Base-by-base conservation (phyloP, 768 basidiomycete species). In the Porpolomopsis calyptriformis region DNA sequence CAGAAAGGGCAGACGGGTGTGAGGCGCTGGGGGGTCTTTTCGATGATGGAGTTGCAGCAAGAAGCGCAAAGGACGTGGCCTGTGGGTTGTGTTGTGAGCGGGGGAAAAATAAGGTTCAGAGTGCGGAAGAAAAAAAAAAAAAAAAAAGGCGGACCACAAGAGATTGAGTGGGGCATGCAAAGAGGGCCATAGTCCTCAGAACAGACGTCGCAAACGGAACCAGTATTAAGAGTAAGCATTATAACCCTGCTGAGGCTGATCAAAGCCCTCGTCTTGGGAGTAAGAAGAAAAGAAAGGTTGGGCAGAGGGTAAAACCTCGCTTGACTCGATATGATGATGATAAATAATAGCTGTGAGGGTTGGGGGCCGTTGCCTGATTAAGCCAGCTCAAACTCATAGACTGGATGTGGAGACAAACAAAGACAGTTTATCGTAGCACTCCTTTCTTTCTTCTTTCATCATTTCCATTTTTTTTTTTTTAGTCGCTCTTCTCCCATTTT, bases 191-290 rank as follows among this genome's bases (percentile, higher is more conserved):
- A 88, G 71, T 87, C 84, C 67, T 87, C 85, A 58, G 85, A 85
- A 72, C 85, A 88, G 60, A 88, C 85, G 73, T 88, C 85, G 80
- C 85, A 88, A 63, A 80, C 73, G 63, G 82, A 86, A 65, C 82
- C 82, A 64, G 82, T 77, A 69, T 69, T 74, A 60, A 88, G 82
- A 62, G 85, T 82, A 69, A 88, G 77, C 85, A 88, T 88, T 58
- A 35, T n/a, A 37, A 43, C 12, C 6, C n/a, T 14, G 26, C 11
- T 20, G 12, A 23, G 36, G 45, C 36, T 38, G 36, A 31, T 46
- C 36, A 46, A 46, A 22, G 45, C 45, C 45, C 14, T 31, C 14
- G 29, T 7, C 14, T 34, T 36, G 23, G 36, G 25, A 36, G 45
- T 4, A 59, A 53, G 55, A 58, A 60, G 49, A 52, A 57, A 52